Evolutionary conservation across 2,329 filamentous ascomycete species (phyloP).

Genomic region (Periconia sp.): DNA sequence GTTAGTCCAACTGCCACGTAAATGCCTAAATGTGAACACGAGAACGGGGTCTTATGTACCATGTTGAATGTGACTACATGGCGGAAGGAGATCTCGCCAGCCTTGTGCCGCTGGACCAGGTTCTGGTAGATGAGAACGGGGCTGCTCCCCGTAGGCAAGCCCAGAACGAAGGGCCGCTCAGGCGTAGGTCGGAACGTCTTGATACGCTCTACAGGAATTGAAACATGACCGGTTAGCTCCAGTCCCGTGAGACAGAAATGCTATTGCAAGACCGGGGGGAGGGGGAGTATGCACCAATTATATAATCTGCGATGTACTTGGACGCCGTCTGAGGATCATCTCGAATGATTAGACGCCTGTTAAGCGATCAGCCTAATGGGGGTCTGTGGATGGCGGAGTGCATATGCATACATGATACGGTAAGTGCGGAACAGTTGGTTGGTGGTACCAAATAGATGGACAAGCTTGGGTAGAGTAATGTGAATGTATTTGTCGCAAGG

Average conservation of each 20-base stretch:
- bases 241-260: not conserved
- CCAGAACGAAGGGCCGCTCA: slow-evolving; percentile 76
- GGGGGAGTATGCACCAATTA: slow-evolving; percentile 59
- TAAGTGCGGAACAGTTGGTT: slow-evolving; percentile 5
- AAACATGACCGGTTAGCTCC: not conserved
- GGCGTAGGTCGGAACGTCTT: slow-evolving; percentile 73
- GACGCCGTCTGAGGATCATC: slow-evolving; percentile 70
- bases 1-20: not conserved
- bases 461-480: too few species aligned
- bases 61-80: slow-evolving; percentile 93
- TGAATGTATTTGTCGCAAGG: too few species aligned
- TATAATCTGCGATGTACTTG: slow-evolving; percentile 77
- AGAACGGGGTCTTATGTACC: slow-evolving; percentile 55
- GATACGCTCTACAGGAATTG: slow-evolving; percentile 66
- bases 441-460: too few species aligned
- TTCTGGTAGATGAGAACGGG: slow-evolving; percentile 77
- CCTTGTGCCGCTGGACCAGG: slow-evolving; percentile 71
- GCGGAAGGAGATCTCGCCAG: slow-evolving; percentile 76
- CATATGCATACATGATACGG: slow-evolving; percentile 36
- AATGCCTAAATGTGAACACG: not conserved
- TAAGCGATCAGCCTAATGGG: slow-evolving; percentile 29
- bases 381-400: slow-evolving; percentile 14
- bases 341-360: slow-evolving; percentile 81
- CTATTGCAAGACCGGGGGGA: not conserved
- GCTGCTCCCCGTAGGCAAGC: slow-evolving; percentile 80